A percentile compares a stretch with the other conserved stretches of the same genome.
Conservation (phyloP, 2,329 filamentous ascomycete species). For the Apiospora arundinis region DNA sequence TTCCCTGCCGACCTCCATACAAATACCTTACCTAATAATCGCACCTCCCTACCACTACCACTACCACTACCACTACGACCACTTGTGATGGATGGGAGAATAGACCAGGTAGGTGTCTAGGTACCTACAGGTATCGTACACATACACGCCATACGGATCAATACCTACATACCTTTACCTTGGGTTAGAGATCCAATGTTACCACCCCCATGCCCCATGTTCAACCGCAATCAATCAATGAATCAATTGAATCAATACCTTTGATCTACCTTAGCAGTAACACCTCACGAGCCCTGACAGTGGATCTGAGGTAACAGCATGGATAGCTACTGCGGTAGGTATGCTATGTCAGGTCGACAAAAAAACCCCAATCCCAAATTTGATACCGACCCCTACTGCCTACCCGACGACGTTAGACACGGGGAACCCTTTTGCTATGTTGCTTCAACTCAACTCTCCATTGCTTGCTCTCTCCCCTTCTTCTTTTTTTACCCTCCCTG, state of each 20-base stretch:
- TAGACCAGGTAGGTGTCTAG: background rate
- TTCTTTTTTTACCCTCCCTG: background rate
- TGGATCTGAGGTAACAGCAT: background rate
- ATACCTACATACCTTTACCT: background rate
- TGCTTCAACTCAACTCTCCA: too few species aligned
- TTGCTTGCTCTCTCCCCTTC: background rate
- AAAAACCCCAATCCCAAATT: background rate
- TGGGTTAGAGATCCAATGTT: background rate
- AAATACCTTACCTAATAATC: conserved; percentile 10
- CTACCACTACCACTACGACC: background rate
- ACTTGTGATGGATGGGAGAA: background rate
- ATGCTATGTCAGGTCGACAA: background rate
- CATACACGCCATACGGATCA: too few species aligned
- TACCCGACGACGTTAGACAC: background rate
- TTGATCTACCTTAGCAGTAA: background rate
- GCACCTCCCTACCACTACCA: background rate
- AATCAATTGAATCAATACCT: background rate
- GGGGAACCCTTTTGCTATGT: background rate
- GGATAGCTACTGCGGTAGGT: background rate
- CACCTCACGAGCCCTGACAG: background rate
- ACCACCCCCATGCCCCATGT: conserved; percentile 2
- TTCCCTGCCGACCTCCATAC: background rate
- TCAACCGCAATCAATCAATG: background rate
- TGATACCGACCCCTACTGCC: background rate
- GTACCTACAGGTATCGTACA: too few species aligned